These are phyloP conservation scores for Eustoma russellianum DNA, from an alignment of 257 asterid species.

Conservation along the genomic window DNA sequence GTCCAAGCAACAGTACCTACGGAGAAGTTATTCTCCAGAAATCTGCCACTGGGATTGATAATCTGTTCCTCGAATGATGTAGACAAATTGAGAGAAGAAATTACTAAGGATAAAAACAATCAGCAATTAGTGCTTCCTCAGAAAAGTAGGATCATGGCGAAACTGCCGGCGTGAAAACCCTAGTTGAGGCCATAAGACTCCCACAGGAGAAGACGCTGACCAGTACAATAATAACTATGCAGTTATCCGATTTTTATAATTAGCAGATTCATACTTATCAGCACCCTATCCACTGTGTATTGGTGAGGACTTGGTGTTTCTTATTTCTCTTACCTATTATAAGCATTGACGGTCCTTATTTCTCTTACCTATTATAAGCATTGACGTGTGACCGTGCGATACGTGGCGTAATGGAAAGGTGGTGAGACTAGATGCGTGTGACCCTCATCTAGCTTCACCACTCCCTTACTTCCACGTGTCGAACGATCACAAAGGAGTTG, in stretches of 20 bases:
- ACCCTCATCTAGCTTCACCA: too few relatives aligned
- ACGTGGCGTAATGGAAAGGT: too few relatives aligned
- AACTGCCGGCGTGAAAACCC: conserved; percentile 13
- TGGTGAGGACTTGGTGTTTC: too few relatives aligned
- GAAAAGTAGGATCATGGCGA: conserved; percentile 1
- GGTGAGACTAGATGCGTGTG: too few relatives aligned
- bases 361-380: too few relatives aligned
- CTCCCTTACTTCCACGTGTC: too few relatives aligned
- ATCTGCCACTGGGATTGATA: conserved; percentile 10
- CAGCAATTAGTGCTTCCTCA: neutral
- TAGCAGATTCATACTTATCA: too few relatives aligned
- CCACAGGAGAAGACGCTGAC: neutral
- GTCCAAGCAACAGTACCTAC: conserved; percentile 15
- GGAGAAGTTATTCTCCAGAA: neutral
- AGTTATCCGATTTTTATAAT: neutral
- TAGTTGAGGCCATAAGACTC: conserved; percentile 1
- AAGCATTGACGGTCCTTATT: too few relatives aligned
- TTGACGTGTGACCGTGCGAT: too few relatives aligned
- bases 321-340: too few relatives aligned
- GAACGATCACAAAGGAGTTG: too few relatives aligned
- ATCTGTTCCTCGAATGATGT: neutral
- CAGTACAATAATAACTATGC: conserved; percentile 2
- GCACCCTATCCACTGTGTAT: too few relatives aligned
- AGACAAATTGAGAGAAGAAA: neutral
- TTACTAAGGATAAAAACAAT: neutral